A percentile compares a stretch with the other conserved stretches of the same genome.
Conservation (phyloP, 495 filamentous ascomycete species). For the Penicillium paradoxum region DNA sequence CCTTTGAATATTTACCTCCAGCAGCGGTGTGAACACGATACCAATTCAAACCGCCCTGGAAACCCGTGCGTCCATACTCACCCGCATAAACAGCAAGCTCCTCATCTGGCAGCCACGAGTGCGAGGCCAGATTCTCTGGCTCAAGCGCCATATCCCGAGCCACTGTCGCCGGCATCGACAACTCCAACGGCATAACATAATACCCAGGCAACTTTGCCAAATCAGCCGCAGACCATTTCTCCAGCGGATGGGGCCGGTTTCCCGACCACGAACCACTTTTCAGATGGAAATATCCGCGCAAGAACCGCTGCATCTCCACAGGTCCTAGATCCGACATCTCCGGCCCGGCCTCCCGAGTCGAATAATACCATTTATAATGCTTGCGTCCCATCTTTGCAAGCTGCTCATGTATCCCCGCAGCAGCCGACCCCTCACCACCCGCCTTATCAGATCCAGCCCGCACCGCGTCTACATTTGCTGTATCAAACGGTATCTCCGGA, state of each 20-base stretch:
- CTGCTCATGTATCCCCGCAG: constrained; percentile 47
- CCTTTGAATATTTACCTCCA: constrained; percentile 34
- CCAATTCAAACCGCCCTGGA: constrained; percentile 68
- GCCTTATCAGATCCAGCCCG: constrained; percentile 30
- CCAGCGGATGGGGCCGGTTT: constrained; percentile 51
- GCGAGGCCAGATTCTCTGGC: constrained; percentile 24
- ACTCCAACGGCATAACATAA: constrained; percentile 60
- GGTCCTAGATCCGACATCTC: constrained; percentile 52
- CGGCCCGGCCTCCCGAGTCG: constrained; percentile 45
- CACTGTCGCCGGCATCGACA: constrained; percentile 55
- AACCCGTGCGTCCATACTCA: constrained; percentile 61
- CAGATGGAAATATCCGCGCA: constrained; percentile 64
- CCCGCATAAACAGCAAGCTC: constrained; percentile 56
- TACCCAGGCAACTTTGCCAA: constrained; percentile 58
- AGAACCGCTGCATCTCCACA: constrained; percentile 51
- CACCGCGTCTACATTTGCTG: constrained; percentile 22
- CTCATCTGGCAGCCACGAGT: constrained; percentile 49
- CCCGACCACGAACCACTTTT: constrained; percentile 57
- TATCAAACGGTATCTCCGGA: constrained; percentile 49
- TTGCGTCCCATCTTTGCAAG: constrained; percentile 52
- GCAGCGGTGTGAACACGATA: constrained; percentile 56
- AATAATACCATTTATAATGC: constrained; percentile 70
- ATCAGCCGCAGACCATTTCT: constrained; percentile 50
- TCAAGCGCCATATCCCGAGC: constrained; percentile 49
- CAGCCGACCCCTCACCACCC: constrained; percentile 9